Conservation (phyloP, 2,329 filamentous ascomycete genomes). For the Teratosphaeria gauchensis region DNA sequence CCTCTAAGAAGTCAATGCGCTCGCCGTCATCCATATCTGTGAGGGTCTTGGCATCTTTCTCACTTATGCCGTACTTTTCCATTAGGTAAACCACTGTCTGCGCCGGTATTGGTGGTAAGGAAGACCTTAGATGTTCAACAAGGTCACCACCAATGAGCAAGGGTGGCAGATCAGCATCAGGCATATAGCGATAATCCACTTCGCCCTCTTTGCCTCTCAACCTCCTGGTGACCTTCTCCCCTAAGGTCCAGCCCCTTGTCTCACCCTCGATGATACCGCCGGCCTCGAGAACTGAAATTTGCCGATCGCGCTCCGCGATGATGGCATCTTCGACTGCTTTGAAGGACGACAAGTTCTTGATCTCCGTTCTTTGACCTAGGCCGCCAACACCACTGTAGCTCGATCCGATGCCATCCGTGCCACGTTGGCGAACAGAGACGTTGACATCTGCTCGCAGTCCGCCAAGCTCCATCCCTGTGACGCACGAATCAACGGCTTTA, state of each 20-base stretch:
- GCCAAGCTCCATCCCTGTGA: slow-evolving; percentile 85
- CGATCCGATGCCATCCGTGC: slow-evolving; percentile 25
- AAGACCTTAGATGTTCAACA: slow-evolving; percentile 51
- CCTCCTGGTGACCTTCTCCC: slow-evolving; percentile 68
- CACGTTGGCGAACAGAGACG: slow-evolving; percentile 65
- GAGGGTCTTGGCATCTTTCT: slow-evolving; percentile 76
- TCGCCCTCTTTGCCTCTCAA: slow-evolving; percentile 91
- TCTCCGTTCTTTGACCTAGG: slow-evolving; percentile 83
- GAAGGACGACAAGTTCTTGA: slow-evolving; percentile 93
- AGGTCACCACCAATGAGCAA: slow-evolving; percentile 65
- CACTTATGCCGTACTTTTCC: slow-evolving; percentile 55
- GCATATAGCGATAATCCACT: slow-evolving; percentile 98
- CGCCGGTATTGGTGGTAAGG: slow-evolving; percentile 64
- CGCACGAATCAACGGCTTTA: slow-evolving; percentile 71
- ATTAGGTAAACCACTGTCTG: slow-evolving; percentile 45
- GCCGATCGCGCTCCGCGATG: slow-evolving; percentile 77
- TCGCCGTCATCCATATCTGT: slow-evolving; percentile 68
- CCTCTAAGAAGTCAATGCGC: slow-evolving; percentile 72
- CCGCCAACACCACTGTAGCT: slow-evolving; percentile 49
- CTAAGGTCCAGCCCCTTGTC: slow-evolving; percentile 86
- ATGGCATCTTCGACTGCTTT: slow-evolving; percentile 94
- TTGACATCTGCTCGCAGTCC: slow-evolving; percentile 91
- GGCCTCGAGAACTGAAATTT: slow-evolving; percentile 68
- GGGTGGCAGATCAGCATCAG: slow-evolving; percentile 80
- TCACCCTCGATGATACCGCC: slow-evolving; percentile 72